Evolutionary conservation across 345 rosid genomes (phyloP).

Genomic region (Bruguiera gymnorhiza): DNA sequence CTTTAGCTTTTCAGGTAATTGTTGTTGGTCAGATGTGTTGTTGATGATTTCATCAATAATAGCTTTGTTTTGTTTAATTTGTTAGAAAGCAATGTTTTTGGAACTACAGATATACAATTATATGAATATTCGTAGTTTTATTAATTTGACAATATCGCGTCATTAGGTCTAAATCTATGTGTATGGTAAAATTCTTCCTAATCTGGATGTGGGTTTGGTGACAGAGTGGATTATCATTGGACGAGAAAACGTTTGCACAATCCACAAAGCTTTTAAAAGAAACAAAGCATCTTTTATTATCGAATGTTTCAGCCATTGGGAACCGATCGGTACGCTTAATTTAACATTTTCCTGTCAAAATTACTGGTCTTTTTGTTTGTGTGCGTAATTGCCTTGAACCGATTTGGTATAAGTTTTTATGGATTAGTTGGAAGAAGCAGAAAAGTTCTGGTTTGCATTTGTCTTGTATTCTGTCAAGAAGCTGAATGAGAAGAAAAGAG

Average conservation of each 20-base stretch:
- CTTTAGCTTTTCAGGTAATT: too few relatives aligned
- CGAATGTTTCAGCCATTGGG: conserved; percentile 53
- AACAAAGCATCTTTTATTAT: conserved; percentile 57
- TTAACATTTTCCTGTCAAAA: neutral
- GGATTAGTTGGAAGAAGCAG: conserved; percentile 76
- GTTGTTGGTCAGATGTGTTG: too few relatives aligned
- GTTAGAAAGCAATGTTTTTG: too few relatives aligned
- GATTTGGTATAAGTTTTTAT: conserved; percentile 5
- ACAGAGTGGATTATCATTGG: conserved; percentile 60
- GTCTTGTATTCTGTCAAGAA: conserved; percentile 60
- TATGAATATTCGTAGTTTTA: too few relatives aligned
- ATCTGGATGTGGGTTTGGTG: conserved; percentile 12
- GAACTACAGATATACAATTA: too few relatives aligned
- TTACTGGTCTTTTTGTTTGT: neutral
- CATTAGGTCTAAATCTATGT: too few relatives aligned
- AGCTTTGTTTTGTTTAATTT: too few relatives aligned
- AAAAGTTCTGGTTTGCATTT: conserved; percentile 82
- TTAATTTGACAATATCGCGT: too few relatives aligned
- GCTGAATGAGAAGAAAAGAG: conserved; percentile 48
- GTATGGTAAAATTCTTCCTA: too few relatives aligned
- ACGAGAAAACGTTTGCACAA: conserved; percentile 41
- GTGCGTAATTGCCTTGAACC: neutral
- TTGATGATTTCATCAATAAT: too few relatives aligned
- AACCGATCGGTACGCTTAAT: conserved; percentile 49
- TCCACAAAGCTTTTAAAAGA: conserved; percentile 60